Evolutionary conservation across 768 basidiomycete genomes (phyloP).

Genomic region (Neoboletus magnificus): DNA sequence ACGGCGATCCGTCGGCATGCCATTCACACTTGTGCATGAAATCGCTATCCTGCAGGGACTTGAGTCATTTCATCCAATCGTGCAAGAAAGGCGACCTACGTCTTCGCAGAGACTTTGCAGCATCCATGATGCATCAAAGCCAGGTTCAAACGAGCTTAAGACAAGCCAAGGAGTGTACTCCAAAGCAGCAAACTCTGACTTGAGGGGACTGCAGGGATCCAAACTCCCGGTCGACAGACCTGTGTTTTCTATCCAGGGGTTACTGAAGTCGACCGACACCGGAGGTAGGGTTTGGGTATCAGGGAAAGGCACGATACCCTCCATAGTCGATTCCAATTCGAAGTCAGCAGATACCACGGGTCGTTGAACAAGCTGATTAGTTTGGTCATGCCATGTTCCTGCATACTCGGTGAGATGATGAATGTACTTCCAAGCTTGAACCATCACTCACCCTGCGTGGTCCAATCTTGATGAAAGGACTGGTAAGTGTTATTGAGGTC

Average conservation of each 20-base stretch:
- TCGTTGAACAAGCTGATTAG: not conserved
- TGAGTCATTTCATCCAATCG: not conserved
- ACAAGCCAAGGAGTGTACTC: not conserved
- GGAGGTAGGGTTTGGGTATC: not conserved
- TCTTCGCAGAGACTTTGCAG: not conserved
- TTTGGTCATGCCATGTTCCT: not conserved
- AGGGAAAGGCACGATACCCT: not conserved
- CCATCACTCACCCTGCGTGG: constrained; percentile 1
- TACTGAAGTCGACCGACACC: not conserved
- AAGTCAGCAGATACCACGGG: not conserved
- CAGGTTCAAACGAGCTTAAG: not conserved
- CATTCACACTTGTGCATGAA: constrained; percentile 4
- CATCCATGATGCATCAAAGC: not conserved
- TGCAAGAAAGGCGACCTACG: not conserved
- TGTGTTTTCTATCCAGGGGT: not conserved
- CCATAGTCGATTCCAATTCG: not conserved
- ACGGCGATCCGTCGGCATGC: constrained; percentile 5
- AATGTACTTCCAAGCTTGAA: not conserved
- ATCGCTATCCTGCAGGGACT: not conserved
- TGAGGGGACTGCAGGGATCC: not conserved
- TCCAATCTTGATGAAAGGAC: not conserved
- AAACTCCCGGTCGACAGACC: not conserved
- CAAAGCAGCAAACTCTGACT: not conserved
- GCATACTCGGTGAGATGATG: not conserved
- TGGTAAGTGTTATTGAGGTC: not conserved